phyloP scores from a whole-genome alignment of 2,329 filamentous ascomycete species.

The Teratosphaeria nubilosa region DNA sequence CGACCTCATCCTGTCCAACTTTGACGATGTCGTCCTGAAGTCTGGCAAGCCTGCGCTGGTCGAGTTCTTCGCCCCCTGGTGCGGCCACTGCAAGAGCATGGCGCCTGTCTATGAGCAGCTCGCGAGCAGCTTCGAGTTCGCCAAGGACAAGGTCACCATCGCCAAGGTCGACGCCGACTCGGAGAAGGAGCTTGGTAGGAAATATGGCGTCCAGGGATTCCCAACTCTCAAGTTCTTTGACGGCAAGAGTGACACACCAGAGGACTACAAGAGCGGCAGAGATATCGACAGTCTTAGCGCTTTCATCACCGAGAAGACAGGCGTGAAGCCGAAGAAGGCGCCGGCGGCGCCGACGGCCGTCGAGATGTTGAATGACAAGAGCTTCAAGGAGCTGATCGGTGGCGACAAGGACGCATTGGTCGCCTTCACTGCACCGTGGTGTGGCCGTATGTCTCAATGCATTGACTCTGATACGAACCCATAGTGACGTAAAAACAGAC shows the following conservation, averaged over 20 bases:
- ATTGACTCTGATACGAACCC: background rate
- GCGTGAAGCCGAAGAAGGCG: conserved; percentile 67
- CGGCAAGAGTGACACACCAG: conserved; percentile 76
- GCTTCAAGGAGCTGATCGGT: conserved; percentile 69
- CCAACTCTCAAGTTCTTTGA: conserved; percentile 97
- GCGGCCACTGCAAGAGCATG: conserved; percentile 96
- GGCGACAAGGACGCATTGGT: conserved; percentile 83
- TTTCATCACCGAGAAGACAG: conserved; percentile 82
- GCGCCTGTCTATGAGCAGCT: conserved; percentile 93
- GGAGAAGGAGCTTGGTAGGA: conserved; percentile 72
- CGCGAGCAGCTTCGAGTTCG: conserved; percentile 60
- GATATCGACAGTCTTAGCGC: conserved; percentile 74
- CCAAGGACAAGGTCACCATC: conserved; percentile 69
- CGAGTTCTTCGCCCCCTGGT: conserved; percentile 98
- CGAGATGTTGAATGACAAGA: conserved; percentile 66
- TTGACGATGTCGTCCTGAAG: conserved; percentile 79
- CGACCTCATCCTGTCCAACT: conserved; percentile 82
- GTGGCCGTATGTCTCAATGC: conserved; percentile 65
- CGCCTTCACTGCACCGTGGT: conserved; percentile 97
- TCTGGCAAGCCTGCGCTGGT: conserved; percentile 92
- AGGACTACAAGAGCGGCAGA: conserved; percentile 76
- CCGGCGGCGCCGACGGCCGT: conserved; percentile 64
- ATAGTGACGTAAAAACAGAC: conserved; percentile 46
- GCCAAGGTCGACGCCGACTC: conserved; percentile 94
- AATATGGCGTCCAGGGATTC: conserved; percentile 86